These are phyloP conservation scores for Xylariaceae sp. DNA, from an alignment of 2,329 filamentous ascomycete genomes.

Conservation along the genomic window DNA sequence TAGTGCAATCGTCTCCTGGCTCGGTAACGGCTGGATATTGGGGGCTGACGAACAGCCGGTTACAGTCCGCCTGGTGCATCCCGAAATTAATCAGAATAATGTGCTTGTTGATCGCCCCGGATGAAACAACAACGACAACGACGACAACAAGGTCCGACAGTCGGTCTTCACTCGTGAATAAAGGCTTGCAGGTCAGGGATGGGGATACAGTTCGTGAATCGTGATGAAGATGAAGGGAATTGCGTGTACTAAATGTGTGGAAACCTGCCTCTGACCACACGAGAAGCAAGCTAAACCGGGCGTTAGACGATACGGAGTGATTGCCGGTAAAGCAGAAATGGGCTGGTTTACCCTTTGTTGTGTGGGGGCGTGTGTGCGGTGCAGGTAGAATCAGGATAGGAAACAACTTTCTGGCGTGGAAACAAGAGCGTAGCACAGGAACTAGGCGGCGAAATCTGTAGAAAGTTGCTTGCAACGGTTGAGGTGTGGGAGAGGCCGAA, in stretches of 20 bases:
- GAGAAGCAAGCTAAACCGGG: not conserved
- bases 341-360: not conserved
- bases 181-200: not conserved
- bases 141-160: not conserved
- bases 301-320: slow-evolving; percentile 6
- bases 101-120: not conserved
- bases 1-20: slow-evolving; percentile 20
- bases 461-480: not conserved
- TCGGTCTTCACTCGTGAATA: not conserved
- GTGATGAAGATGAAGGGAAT: slow-evolving; percentile 3
- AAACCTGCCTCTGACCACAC: not conserved
- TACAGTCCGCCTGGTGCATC: slow-evolving; percentile 24
- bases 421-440: slow-evolving; percentile 3
- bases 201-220: not conserved
- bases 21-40: slow-evolving; percentile 16
- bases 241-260: slow-evolving; percentile 11
- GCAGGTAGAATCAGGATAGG: not conserved
- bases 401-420: slow-evolving; percentile 4
- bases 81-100: not conserved
- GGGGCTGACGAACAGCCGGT: slow-evolving; percentile 27
- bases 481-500: not conserved
- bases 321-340: not conserved
- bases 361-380: not conserved
- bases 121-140: slow-evolving; percentile 4
- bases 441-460: not conserved